These are phyloP conservation scores for Apophysomyces ossiformis DNA, from an alignment of 371 early-diverging fungal genomes.

Conservation along the genomic window DNA sequence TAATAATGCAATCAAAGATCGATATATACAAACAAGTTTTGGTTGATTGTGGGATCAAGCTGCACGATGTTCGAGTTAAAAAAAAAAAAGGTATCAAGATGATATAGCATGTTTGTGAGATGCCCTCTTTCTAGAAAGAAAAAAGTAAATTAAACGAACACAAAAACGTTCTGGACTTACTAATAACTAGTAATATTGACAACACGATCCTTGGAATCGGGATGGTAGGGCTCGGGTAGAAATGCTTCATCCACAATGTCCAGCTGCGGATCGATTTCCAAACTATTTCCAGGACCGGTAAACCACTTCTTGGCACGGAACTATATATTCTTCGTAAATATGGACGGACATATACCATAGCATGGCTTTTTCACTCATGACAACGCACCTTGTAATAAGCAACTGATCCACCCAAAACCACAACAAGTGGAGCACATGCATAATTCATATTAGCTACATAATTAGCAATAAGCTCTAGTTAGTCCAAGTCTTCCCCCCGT, in stretches of 20 bases:
- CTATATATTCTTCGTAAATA: constrained; percentile 6
- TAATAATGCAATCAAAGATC: too few species aligned
- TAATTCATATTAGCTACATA: constrained; percentile 48
- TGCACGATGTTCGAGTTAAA: too few species aligned
- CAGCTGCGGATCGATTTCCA: background rate
- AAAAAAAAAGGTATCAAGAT: too few species aligned
- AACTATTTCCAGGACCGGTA: constrained; percentile 36
- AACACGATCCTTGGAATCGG: background rate
- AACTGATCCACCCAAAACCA: constrained; percentile 33
- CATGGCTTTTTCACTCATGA: background rate
- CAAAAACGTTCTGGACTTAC: background rate
- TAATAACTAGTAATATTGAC: constrained; percentile 5
- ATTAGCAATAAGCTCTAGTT: too few species aligned
- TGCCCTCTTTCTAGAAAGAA: too few species aligned
- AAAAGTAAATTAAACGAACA: too few species aligned
- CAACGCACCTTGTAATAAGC: constrained; percentile 36
- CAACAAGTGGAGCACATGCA: constrained; percentile 43
- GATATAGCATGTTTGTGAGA: too few species aligned
- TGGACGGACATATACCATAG: background rate
- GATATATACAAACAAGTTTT: too few species aligned
- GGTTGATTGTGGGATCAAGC: too few species aligned
- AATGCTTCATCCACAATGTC: background rate
- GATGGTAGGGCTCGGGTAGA: background rate
- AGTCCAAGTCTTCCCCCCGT: background rate
- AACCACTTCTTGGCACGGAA: constrained; percentile 58